These are phyloP conservation scores for Tylopilus subfusipes DNA, from an alignment of 768 basidiomycete genomes.

Conservation along the genomic window DNA sequence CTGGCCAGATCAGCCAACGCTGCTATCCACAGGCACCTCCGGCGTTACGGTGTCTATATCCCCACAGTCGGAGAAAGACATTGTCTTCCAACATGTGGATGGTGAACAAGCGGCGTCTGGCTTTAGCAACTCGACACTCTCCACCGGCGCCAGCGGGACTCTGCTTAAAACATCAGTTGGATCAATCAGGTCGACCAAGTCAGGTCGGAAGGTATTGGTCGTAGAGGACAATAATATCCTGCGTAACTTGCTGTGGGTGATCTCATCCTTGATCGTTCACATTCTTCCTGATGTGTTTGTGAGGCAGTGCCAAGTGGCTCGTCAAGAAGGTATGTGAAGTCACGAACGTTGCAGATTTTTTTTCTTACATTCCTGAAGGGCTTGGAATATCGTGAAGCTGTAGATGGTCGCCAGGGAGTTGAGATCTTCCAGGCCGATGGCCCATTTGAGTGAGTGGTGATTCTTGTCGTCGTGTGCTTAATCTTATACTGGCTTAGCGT, in stretches of 20 bases:
- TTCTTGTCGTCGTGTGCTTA: neutral
- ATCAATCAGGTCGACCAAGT: constrained; percentile 42
- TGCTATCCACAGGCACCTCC: constrained; percentile 7
- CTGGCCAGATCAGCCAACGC: constrained; percentile 22
- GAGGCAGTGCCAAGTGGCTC: constrained; percentile 58
- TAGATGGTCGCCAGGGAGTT: constrained; percentile 84
- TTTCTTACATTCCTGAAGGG: constrained; percentile 39
- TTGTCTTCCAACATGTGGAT: constrained; percentile 14
- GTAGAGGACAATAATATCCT: constrained; percentile 91
- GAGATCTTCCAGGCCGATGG: constrained; percentile 66
- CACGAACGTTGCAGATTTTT: neutral
- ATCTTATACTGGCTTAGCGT: constrained; percentile 46
- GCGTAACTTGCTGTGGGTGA: constrained; percentile 73
- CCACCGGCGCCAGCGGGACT: constrained; percentile 59
- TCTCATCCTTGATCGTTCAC: neutral
- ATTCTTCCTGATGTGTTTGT: constrained; percentile 8
- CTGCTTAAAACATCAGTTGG: constrained; percentile 66
- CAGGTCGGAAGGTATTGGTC: constrained; percentile 64
- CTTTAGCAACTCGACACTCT: constrained; percentile 42
- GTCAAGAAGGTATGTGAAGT: constrained; percentile 44
- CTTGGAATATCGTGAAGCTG: constrained; percentile 73
- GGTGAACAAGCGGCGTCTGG: constrained; percentile 12
- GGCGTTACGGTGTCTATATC: constrained; percentile 16
- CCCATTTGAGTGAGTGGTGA: constrained; percentile 74
- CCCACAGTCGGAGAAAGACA: constrained; percentile 32